These are phyloP conservation scores for Diaporthe capsici DNA, from an alignment of 2,329 filamentous ascomycete genomes.

Conservation along the genomic window DNA sequence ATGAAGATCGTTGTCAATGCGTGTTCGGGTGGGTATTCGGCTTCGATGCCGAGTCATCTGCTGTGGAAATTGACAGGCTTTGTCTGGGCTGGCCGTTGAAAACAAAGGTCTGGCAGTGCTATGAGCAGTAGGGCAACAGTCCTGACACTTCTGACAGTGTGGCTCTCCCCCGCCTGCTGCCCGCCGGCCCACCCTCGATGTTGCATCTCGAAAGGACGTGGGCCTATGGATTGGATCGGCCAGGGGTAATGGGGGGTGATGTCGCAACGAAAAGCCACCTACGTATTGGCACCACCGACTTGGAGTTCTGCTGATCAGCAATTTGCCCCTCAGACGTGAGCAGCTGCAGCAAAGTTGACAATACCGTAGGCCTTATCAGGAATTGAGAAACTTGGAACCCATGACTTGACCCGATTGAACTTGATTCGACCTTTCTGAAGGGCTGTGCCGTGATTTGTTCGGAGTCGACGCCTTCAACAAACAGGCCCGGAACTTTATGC, in stretches of 20 bases:
- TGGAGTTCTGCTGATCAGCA: conserved; percentile 15
- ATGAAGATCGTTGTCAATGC: background rate
- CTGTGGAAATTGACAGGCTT: background rate
- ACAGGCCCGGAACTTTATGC: conserved; percentile 14
- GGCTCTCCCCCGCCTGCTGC: background rate
- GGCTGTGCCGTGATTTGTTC: background rate
- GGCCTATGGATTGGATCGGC: conserved; percentile 27
- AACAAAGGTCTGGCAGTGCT: background rate
- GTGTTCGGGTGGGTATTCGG: conserved; percentile 27
- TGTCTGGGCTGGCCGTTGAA: background rate
- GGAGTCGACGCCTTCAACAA: background rate
- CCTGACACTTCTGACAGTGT: background rate
- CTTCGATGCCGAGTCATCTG: conserved; percentile 2
- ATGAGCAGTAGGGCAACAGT: background rate
- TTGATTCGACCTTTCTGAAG: background rate
- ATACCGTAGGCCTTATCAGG: background rate
- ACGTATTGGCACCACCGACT: background rate
- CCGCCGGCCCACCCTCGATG: background rate
- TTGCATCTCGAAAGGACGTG: conserved; percentile 25
- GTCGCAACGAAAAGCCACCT: conserved; percentile 23
- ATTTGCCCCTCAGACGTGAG: conserved; percentile 1
- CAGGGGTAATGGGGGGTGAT: conserved; percentile 3
- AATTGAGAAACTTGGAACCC: background rate
- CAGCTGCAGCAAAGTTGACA: background rate
- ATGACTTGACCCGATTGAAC: background rate